A percentile compares a stretch with the other conserved stretches of the same genome.
Conservation (phyloP, 2,329 filamentous ascomycete species). For the Colletotrichum eremochloae region DNA sequence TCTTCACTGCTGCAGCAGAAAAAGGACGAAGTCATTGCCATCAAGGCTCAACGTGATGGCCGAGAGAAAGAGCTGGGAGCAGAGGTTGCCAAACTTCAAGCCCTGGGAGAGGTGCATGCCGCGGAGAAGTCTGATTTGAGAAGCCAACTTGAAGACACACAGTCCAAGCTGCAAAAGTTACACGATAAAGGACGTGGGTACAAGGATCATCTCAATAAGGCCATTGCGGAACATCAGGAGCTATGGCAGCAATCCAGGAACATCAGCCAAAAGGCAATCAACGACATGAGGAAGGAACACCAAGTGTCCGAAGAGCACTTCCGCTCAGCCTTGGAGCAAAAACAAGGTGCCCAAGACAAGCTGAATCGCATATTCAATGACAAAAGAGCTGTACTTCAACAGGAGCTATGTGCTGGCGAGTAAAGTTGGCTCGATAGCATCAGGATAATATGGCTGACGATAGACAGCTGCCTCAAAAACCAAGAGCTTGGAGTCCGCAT, state of each 20-base stretch:
- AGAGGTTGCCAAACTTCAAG: constrained; percentile 47
- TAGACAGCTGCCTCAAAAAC: background rate
- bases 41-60: constrained; percentile 17
- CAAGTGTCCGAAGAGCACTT: constrained; percentile 46
- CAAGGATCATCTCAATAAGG: constrained; percentile 58
- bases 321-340: constrained; percentile 32
- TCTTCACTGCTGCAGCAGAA: constrained; percentile 1
- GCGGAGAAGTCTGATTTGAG: constrained; percentile 47
- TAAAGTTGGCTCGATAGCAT: background rate
- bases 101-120: constrained; percentile 45
- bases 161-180: constrained; percentile 47
- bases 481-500: constrained; percentile 1
- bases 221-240: constrained; percentile 61
- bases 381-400: background rate
- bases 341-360: constrained; percentile 35
- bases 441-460: background rate
- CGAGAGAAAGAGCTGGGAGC: constrained; percentile 44
- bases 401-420: constrained; percentile 6
- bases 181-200: constrained; percentile 54
- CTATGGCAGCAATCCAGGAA: constrained; percentile 54
- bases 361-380: background rate
- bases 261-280: constrained; percentile 51
- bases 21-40: constrained; percentile 14
- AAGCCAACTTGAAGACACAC: constrained; percentile 48
- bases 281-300: constrained; percentile 51